Base-by-base conservation (phyloP, 1,284 basidiomycete genomes). In the Stereum hirsutum region DNA sequence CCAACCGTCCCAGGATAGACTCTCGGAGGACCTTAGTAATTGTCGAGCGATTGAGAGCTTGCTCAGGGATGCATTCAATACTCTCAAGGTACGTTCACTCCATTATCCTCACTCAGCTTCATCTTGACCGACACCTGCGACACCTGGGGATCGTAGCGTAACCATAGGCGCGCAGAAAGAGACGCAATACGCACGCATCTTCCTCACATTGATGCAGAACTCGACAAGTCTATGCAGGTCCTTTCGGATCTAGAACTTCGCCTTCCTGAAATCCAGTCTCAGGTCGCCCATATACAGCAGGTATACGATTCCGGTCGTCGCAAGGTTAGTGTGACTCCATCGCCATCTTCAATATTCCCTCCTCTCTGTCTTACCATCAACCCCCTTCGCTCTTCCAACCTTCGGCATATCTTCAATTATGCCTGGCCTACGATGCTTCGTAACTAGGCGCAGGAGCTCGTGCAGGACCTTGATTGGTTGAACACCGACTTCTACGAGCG, bases 401-500 rank as follows among this genome's bases (percentile, higher is more conserved):
- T 15, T 36, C 15, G 5, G 35, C 35, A 19, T 14, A 7, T 20
- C 8, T n/a, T 6, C 14, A 32, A 21, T 31, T 34, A 6, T 26
- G 14, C 28, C 23, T 2, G 12, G 6, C 7, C 27, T 5, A 6
- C 23, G 31, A 17, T 15, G 35, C 39, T 35, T 19, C 21, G 32
- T 25, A 11, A 28, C 20, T 46, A 85, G 79, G 83, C 83, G 6
- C 65, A 73, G 52, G 57, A 66, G 8, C 72, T 87, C 19, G 72
- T 78, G 23, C 57, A 58, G 4, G 77, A 79, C 46, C 64, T 87
- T 41, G 68, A 69, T 41, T 87, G 83, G 84, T 64, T 86, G 23
- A 82, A 85, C 55, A 83, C 78, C 0, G 77, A 81, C 39, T 75
- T 82, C 56, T 79, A 81, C 44, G 75, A 80, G 54, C 78, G 82